Percentiles rank a stretch among this genome's conserved stretches.
These are phyloP conservation scores for Mediolabrus comicus DNA, from an alignment of 108 stramenopile genomes.

Conservation along the genomic window DNA sequence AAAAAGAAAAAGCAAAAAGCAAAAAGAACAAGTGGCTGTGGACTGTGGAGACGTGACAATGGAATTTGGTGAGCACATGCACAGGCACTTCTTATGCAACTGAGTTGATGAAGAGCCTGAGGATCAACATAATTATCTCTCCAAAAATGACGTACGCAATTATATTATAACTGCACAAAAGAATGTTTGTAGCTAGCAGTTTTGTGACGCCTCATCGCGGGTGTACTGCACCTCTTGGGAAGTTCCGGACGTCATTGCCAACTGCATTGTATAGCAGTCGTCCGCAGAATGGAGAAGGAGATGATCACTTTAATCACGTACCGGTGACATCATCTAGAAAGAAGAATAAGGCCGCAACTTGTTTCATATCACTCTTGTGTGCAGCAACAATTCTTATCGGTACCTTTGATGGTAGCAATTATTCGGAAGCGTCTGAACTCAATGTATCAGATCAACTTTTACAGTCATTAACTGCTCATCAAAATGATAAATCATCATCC, in stretches of 20 bases:
- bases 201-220: no score
- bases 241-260: not conserved
- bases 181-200: no score
- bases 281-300: not conserved
- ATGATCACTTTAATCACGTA: not conserved
- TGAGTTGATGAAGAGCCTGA: no score
- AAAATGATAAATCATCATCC: not conserved
- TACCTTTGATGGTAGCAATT: slow-evolving; percentile 12
- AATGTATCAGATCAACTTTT: slow-evolving; percentile 4
- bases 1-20: no score
- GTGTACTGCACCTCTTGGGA: not conserved
- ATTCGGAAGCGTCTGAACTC: slow-evolving; percentile 6
- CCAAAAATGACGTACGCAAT: no score
- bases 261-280: not conserved
- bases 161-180: no score
- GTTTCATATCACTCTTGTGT: slow-evolving; percentile 8
- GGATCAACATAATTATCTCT: no score
- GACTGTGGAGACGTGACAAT: no score
- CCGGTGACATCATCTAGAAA: not conserved
- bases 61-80: no score
- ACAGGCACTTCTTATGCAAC: no score
- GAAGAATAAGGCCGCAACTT: slow-evolving; percentile 2
- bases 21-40: no score
- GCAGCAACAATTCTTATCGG: slow-evolving; percentile 19
- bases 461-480: slow-evolving; percentile 10